Conservation (phyloP, 192 early-diverging fungal genomes). For the Linnemannia elongata region DNA sequence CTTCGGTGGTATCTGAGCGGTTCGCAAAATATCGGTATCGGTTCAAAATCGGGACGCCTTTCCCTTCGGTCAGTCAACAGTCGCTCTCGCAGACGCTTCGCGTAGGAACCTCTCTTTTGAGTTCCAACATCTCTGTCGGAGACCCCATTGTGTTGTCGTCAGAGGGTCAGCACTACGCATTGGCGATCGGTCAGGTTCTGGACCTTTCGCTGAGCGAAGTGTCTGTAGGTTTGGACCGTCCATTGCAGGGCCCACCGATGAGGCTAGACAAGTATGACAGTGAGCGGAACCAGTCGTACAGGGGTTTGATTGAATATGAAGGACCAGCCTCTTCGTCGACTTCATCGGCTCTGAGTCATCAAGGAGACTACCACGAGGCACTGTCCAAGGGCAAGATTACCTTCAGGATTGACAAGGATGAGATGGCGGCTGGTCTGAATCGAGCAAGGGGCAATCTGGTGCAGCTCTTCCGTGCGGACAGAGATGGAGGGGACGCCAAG, state of each 20-base stretch:
- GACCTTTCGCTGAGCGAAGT: conserved; percentile 65
- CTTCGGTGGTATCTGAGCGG: not conserved
- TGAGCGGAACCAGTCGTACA: conserved; percentile 71
- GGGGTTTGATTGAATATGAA: conserved; percentile 39
- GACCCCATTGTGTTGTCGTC: conserved; percentile 90
- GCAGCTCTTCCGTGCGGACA: conserved; percentile 69
- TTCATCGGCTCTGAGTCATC: not conserved
- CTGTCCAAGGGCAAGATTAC: conserved; percentile 55
- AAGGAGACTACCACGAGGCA: conserved; percentile 30
- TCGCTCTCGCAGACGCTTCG: conserved; percentile 30
- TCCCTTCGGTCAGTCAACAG: conserved; percentile 14
- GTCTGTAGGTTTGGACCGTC: conserved; percentile 71
- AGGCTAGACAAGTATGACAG: conserved; percentile 67
- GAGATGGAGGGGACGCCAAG: conserved; percentile 62
- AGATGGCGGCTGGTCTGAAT: conserved; percentile 76
- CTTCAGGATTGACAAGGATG: conserved; percentile 90
- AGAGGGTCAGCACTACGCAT: conserved; percentile 76
- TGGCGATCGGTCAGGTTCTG: conserved; percentile 82
- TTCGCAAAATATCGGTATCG: conserved; percentile 34
- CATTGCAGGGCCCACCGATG: conserved; percentile 75
- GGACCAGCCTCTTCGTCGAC: not conserved
- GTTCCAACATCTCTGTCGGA: conserved; percentile 70
- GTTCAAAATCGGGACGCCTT: conserved; percentile 17
- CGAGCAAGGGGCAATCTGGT: conserved; percentile 83
- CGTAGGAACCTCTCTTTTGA: conserved; percentile 48